Evolutionary conservation across 1,139 yeast species (phyloP), one percentile per base, ranked within the genome.

Genomic region (Saccharomyces hybrid): DNA sequence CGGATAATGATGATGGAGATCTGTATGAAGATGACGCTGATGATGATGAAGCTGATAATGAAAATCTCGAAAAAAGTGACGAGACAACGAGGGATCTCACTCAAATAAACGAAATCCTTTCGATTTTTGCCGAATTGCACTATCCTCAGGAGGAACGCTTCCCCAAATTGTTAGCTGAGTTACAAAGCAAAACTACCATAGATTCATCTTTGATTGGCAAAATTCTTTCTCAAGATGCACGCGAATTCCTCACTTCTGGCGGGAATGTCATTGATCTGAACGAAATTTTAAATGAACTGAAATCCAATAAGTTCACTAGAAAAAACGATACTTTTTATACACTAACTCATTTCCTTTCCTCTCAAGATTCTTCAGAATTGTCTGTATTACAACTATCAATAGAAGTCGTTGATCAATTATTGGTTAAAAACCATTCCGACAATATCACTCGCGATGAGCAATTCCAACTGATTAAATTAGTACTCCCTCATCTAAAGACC

Each of bases 401-500:
- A 46, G 57, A 57, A 38, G 50, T 52, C 2, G 26, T 57, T 38
- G 60, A 56, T 50, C 42, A 52, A 31, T 28, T 56, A 42, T 26
- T 53, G 16, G 48, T 44, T 12, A 38, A 48, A 42, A 50, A 51
- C n/a, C 47, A 51, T 7, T 14, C 47, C n/a, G 32, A 49, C n/a
- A 7, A 27, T 8, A 50, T 49, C 16, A 14, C 42, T 16, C 19
- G 31, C 26, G 48, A 29, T 44, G 49, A 32, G 29, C 52, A 38
- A 28, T 50, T 29, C 21, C 34, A 21, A 44, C 19, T 48, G 47
- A 52, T 50, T 2, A 42, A 47, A 14, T 50, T 42, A 19, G 42
- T 53, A n/a, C 50, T 61, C 26, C 62, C 60, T 2, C 57, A 57
- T 24, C 49, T 60, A 12, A 55, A 55, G 32, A 59, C 60, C 31